Evolutionary conservation across 768 basidiomycete genomes (phyloP), one percentile per base, ranked within the genome.

Genomic region (Naematelia encephala): DNA sequence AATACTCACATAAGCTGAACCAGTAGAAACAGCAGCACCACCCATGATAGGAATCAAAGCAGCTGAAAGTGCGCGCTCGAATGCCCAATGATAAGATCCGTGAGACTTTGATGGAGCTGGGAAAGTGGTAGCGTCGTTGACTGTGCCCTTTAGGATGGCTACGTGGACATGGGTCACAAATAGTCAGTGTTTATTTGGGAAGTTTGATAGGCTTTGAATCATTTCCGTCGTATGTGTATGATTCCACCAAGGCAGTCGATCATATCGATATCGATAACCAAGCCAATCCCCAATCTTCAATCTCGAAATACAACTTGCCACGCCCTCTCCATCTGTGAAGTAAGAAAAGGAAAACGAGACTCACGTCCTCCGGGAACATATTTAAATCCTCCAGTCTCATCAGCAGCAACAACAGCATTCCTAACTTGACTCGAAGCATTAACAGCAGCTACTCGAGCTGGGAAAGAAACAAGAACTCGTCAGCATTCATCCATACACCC

Each of bases 111-210:
- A 87, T 3, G 91, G 84, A 3, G 86, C 76, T 21, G 94, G 93
- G 81, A 94, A 97, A 8, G 85, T 80, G 1, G 89, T 91, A 1
- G 93, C 89, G 76, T 99, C 96, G 79, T 99, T 98, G 60, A 91
- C 92, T 27, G 90, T 89, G 51, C 94, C 96, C 75, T 85, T 84
- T 80, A 87, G 84, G 72, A 96, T 84, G 59, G 92, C 91, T 90
- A 55, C 42, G 54, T 11, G 39, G 39, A 12, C 19, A 43, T 11
- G 3, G 5, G 49, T 23, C 49, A 43, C 39, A 43, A 12, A 19
- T 43, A 43, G 39, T 43, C 39, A 43, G 39, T n/a, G n/a, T n/a
- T n/a, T n/a, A n/a, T n/a, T n/a, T n/a, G n/a, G n/a, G n/a, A n/a
- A 43, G 39, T 43, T 43, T 43, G 39, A 43, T 43, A 43, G 39